Base-by-base conservation (phyloP, 2,329 filamentous ascomycete genomes). In the Epichloe gansuensis region DNA sequence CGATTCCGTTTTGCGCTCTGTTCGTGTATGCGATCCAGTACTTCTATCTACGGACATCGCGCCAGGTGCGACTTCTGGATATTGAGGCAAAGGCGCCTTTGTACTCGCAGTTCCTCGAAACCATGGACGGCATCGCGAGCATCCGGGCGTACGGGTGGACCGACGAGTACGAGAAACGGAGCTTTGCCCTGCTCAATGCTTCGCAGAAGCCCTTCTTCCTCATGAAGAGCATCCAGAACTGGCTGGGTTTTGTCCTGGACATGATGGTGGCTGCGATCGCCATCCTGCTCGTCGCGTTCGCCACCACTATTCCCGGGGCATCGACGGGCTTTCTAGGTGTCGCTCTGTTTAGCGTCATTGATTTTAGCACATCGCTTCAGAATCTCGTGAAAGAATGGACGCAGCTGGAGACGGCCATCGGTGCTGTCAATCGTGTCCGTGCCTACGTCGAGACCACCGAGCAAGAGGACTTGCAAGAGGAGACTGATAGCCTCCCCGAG, bases 201-300 rank as follows among this genome's bases (percentile, higher is more conserved):
- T 52, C 51, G 3, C 51, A 52, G 28, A 34, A 44, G 45, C 63
- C 63, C 0, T 62, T 56, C 5, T 66, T 78, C 53, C 61, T 76
- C 5, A 65, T 77, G 8, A 72, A 67, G 52, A 69, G 69, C n/a
- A 70, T 77, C n/a, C 75, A 78, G 55, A 65, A 71, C 28, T 78
- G 75, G 74, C 62, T 78, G 1, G 71, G 65, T 0, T 59, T 78
- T 2, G 72, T 74, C 1, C 58, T 79, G 9, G 73, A 77, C 53
- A 59, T 78, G 2, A 45, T 61, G 3, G 71, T 76, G 1, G 70
- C 74, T 0, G 69, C 59, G 2, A 65, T 79, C 31, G 74, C 74
- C 1, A 6, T 41, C 39, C 7, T n/a, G 7, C n/a, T 76, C 1
- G 70, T 74, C 0, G 69, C 60, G 2, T 65, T 79, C 31, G 74